These are phyloP conservation scores for Hyaloscypha variabilis DNA, from an alignment of 495 filamentous ascomycete genomes.

Conservation along the genomic window DNA sequence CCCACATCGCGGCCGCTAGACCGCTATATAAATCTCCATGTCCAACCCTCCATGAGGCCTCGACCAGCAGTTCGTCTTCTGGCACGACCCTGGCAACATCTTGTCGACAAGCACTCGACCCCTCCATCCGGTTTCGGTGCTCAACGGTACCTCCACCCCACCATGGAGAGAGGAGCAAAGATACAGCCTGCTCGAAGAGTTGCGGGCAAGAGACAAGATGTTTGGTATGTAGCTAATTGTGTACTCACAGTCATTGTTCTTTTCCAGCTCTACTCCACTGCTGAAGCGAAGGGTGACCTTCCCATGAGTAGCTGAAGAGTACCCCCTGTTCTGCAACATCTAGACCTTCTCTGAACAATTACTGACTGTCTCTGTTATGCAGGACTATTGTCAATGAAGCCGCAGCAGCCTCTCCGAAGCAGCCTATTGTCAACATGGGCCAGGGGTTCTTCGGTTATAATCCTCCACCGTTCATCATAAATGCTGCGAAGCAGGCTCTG, in stretches of 20 bases:
- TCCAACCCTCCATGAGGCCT: constrained; percentile 13
- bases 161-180: constrained; percentile 35
- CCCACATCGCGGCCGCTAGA: neutral
- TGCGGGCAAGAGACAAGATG: constrained; percentile 83
- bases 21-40: constrained; percentile 3
- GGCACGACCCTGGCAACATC: neutral
- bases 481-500: constrained; percentile 87
- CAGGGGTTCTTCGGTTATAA: constrained; percentile 99
- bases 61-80: neutral
- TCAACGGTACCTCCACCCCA: constrained; percentile 21
- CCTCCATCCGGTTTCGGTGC: neutral
- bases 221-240: constrained; percentile 65
- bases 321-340: neutral
- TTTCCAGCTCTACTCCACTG: neutral
- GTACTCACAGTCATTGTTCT: too few relatives aligned
- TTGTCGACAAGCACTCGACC: neutral
- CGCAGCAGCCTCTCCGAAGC: constrained; percentile 74
- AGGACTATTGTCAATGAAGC: constrained; percentile 98
- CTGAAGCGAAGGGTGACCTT: neutral
- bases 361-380: constrained; percentile 4
- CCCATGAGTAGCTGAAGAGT: neutral
- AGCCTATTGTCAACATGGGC: constrained; percentile 94
- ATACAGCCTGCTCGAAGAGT: constrained; percentile 77
- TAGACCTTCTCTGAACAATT: neutral
- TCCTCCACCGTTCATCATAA: constrained; percentile 85